Conservation (phyloP, 129 eudicot genomes). For the Flaveria brownii region DNA sequence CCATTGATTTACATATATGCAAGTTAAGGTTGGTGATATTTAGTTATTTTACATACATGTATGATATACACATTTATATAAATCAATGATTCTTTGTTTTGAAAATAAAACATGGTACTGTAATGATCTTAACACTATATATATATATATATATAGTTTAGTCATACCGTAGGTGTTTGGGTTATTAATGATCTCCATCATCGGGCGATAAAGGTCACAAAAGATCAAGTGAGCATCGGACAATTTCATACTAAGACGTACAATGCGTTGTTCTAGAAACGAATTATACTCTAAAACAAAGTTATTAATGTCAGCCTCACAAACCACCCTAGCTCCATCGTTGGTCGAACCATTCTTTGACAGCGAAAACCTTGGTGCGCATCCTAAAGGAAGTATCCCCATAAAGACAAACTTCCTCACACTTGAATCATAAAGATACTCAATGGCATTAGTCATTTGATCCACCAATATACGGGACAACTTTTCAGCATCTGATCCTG, state of each 20-base stretch:
- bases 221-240: constrained; percentile 49
- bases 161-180: constrained; percentile 55
- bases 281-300: constrained; percentile 51
- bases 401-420: constrained; percentile 57
- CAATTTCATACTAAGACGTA: constrained; percentile 46
- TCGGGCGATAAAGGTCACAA: constrained; percentile 59
- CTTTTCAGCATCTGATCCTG: neutral
- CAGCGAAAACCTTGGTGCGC: constrained; percentile 53
- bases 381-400: constrained; percentile 74
- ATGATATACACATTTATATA: too few relatives aligned
- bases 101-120: too few relatives aligned
- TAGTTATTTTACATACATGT: too few relatives aligned
- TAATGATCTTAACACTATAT: too few relatives aligned
- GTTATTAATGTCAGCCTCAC: constrained; percentile 52
- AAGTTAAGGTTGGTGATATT: too few relatives aligned
- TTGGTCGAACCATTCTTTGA: constrained; percentile 5
- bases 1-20: too few relatives aligned
- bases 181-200: constrained; percentile 58
- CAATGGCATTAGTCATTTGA: constrained; percentile 55
- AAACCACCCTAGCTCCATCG: constrained; percentile 26
- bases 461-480: constrained; percentile 43
- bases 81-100: too few relatives aligned
- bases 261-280: constrained; percentile 46
- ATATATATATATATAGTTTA: neutral
- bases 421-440: constrained; percentile 51